Percentiles rank a stretch among this genome's conserved stretches.
Conservation (phyloP, 352 stramenopile species). For the Peronospora tabacina region DNA sequence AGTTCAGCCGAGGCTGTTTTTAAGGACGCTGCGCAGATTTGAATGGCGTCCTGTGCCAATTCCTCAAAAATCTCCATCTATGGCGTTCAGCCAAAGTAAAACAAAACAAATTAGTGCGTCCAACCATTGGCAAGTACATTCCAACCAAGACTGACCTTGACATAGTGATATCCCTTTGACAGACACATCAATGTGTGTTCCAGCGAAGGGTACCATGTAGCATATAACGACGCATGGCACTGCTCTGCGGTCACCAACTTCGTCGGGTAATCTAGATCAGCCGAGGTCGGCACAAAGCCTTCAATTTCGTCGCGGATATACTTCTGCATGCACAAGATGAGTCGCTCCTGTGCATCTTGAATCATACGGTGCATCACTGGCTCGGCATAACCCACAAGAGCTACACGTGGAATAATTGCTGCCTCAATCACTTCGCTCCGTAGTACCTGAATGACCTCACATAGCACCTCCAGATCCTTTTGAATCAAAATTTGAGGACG, state of each 20-base stretch:
- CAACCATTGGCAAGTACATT: not conserved
- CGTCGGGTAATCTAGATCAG: conserved; percentile 65
- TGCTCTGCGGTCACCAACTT: conserved; percentile 41
- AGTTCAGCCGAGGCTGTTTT: conserved; percentile 72
- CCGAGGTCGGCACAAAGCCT: conserved; percentile 45
- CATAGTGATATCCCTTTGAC: conserved; percentile 80
- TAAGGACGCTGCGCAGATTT: conserved; percentile 66
- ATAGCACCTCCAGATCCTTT: conserved; percentile 69
- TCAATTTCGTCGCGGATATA: conserved; percentile 82
- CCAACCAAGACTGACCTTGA: conserved; percentile 41
- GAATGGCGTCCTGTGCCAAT: conserved; percentile 74
- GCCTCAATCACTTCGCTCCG: conserved; percentile 72
- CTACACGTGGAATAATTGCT: conserved; percentile 45
- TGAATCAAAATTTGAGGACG: conserved; percentile 62
- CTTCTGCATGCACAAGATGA: conserved; percentile 81
- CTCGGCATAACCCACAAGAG: conserved; percentile 48
- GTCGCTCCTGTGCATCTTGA: conserved; percentile 70
- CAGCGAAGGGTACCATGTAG: conserved; percentile 77
- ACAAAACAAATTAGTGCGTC: not conserved
- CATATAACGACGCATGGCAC: conserved; percentile 43
- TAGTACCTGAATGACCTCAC: conserved; percentile 71
- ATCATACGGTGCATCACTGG: conserved; percentile 81
- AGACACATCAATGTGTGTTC: conserved; percentile 79
- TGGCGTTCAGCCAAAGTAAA: not conserved
- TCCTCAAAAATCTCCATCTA: conserved; percentile 84